Conservation (phyloP, 2,329 filamentous ascomycete genomes). For the Gnomoniopsis sp. region DNA sequence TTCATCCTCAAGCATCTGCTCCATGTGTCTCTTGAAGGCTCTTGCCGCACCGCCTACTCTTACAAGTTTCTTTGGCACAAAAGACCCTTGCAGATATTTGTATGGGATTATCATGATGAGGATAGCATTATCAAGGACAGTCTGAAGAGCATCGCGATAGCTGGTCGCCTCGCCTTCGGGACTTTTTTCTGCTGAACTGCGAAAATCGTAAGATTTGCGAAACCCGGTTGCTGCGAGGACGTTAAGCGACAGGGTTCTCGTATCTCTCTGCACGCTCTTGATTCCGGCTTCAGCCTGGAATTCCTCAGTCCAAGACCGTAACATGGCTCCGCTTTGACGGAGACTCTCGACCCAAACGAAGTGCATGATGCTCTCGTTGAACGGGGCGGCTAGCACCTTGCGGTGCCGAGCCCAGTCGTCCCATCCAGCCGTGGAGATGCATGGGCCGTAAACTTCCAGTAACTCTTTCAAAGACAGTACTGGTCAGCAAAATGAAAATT, state of each 20-base stretch:
- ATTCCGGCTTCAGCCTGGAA: slow-evolving; percentile 9
- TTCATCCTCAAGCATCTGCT: slow-evolving; percentile 23
- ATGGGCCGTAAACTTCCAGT: slow-evolving; percentile 27
- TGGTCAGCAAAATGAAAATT: not conserved
- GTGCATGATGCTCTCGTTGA: slow-evolving; percentile 27
- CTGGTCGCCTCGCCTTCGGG: slow-evolving; percentile 12
- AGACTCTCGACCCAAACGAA: slow-evolving; percentile 28
- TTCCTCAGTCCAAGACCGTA: slow-evolving; percentile 19
- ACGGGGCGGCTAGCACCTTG: slow-evolving; percentile 24
- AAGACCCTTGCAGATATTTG: slow-evolving; percentile 10
- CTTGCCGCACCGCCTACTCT: slow-evolving; percentile 20
- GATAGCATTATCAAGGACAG: slow-evolving; percentile 26
- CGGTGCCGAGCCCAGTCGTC: slow-evolving; percentile 30
- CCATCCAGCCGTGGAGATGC: slow-evolving; percentile 25
- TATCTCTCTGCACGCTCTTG: slow-evolving; percentile 21
- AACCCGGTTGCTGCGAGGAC: slow-evolving; percentile 26
- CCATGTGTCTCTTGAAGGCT: slow-evolving; percentile 23
- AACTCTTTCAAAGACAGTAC: too few species aligned
- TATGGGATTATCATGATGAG: slow-evolving; percentile 23
- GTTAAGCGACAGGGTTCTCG: slow-evolving; percentile 26
- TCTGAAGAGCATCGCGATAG: slow-evolving; percentile 26
- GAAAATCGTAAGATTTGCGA: slow-evolving; percentile 23
- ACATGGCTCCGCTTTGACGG: slow-evolving; percentile 23
- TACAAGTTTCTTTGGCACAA: slow-evolving; percentile 17
- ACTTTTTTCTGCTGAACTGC: slow-evolving; percentile 16